These are phyloP conservation scores for Endogone sp. DNA, from an alignment of 192 early-diverging fungal species.

Conservation along the genomic window DNA sequence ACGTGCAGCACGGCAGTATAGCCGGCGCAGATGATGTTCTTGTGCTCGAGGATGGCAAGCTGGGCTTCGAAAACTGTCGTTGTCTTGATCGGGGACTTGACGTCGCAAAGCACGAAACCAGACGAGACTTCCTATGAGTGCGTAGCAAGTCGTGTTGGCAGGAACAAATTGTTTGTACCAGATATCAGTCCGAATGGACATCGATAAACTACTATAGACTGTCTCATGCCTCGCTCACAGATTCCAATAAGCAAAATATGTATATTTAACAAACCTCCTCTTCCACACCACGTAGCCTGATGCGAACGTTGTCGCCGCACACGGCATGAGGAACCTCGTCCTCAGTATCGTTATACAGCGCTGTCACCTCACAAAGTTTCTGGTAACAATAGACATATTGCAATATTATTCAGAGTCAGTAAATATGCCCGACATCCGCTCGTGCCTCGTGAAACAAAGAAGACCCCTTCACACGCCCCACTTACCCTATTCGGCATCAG, in stretches of 20 bases:
- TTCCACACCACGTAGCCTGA: conserved; percentile 87
- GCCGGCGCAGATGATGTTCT: conserved; percentile 95
- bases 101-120: conserved; percentile 85
- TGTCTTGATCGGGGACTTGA: conserved; percentile 74
- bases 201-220: too few species aligned
- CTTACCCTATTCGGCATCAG: conserved; percentile 92
- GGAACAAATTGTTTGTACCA: too few species aligned
- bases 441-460: conserved; percentile 17
- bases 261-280: conserved; percentile 64
- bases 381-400: conserved; percentile 16
- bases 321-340: conserved; percentile 67
- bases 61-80: conserved; percentile 82
- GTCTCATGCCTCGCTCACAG: too few species aligned
- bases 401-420: too few species aligned
- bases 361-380: conserved; percentile 67
- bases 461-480: not conserved
- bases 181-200: too few species aligned
- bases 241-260: too few species aligned
- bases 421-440: conserved; percentile 6
- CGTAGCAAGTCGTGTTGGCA: too few species aligned
- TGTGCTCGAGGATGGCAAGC: conserved; percentile 87
- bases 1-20: conserved; percentile 92
- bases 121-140: conserved; percentile 64
- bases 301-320: conserved; percentile 92
- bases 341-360: conserved; percentile 83